Evolutionary conservation across 345 rosid genomes (phyloP), one percentile per base, ranked within the genome.

Genomic region (Psidium friedrichsthalianum): DNA sequence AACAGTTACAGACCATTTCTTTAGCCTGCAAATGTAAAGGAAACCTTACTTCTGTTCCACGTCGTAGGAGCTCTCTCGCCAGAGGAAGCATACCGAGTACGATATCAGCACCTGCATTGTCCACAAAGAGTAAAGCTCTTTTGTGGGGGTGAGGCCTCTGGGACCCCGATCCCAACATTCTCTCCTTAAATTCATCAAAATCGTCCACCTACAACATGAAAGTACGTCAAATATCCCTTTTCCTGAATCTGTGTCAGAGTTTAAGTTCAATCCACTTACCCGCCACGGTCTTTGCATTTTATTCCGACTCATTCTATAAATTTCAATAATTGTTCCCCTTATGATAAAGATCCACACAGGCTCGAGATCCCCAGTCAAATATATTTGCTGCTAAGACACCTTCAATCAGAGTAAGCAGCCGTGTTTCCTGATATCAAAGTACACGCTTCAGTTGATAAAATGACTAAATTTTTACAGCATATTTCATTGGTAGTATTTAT

Each of bases 281-380:
- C 92, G 90, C 99, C 99, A 97, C 4, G 99, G 99, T 90, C 99
- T 92, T 85, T 95, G 99, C 99, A 97, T 97, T 89, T 97, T 97
- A 88, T 96, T 88, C 85, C 99, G 96, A 85, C 99, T 97, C 99
- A 97, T 97, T 90, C 99, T 93, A 84, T 97, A 97, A 86, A 97
- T 97, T 90, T 97, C 99, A 86, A 97, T 97, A 83, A 97, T 97
- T 53, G 99, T 97, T 84, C 99, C 99, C 99, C 87, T 97, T 95
- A 86, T 95, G 99, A 89, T 97, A 97, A 83, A 97, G 96, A 85
- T 97, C 99, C 89, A 97, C 99, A 89, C 99, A 97, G 49, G 99
- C 98, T 82, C 98, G 95, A 85, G 99, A 96, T 86, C 99, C 99
- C 99, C 99, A 97, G 90, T 97, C 99, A 85, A 97, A 97, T 90